Conservation (phyloP, 73 alveolate species). For the Paramecium sonneborni region DNA sequence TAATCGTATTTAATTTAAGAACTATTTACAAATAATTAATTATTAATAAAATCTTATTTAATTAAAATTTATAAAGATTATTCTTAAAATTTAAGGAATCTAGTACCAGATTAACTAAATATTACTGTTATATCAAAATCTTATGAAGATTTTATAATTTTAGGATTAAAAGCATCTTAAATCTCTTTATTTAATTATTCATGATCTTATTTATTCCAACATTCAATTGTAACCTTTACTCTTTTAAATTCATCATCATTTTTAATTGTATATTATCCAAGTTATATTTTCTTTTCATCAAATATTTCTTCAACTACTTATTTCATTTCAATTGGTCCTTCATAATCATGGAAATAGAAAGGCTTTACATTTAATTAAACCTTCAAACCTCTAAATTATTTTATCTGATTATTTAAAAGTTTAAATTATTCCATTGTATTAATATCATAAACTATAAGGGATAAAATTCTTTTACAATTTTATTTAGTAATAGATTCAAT, state of each 20-base stretch:
- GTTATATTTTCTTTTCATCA: not conserved
- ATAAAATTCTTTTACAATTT: not conserved
- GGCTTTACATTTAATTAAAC: conserved; percentile 5
- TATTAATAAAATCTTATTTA: conserved; percentile 22
- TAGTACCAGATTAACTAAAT: conserved; percentile 20
- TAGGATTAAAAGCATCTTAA: not conserved
- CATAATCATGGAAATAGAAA: not conserved
- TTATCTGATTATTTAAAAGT: conserved; percentile 11
- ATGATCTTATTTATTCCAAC: not conserved
- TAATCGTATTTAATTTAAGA: not conserved
- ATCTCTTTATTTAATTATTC: not conserved
- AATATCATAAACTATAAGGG: not conserved
- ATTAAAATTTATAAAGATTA: not conserved
- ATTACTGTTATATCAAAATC: not conserved
- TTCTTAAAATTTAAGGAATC: not conserved
- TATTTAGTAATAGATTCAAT: not conserved
- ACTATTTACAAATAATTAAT: not conserved
- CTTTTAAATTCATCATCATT: not conserved
- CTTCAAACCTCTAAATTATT: not conserved
- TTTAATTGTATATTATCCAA: not conserved
- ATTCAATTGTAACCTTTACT: not conserved
- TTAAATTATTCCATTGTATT: not conserved
- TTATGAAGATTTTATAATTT: not conserved
- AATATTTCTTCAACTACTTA: conserved; percentile 9
- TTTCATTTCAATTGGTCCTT: conserved; percentile 48